Base-by-base conservation (phyloP, 2,329 filamentous ascomycete genomes). In the Blastomyces parvus region DNA sequence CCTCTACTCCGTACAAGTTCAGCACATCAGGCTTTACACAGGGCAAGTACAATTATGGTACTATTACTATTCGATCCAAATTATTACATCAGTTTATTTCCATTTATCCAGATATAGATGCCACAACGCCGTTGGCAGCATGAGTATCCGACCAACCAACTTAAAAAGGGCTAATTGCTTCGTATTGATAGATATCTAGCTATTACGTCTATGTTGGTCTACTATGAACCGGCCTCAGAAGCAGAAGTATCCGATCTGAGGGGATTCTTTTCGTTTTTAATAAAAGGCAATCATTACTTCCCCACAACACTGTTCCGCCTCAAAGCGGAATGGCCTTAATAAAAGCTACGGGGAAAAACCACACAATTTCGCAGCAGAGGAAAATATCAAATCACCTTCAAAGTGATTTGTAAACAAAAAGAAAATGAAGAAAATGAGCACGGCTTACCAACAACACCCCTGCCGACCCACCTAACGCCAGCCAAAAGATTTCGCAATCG, bases 381-480 rank as follows among this genome's bases (percentile, higher is more conserved):
- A 61, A 53, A 63, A 66, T 62, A 66, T 50, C 40, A 60, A 40
- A 46, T 64, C 60, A 25, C 62, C 61, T 64, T 52, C 60, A 58
- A 44, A 38, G 30, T 3, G 53, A 50, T 44, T n/a, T 11, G 50
- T 17, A 55, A 44, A 22, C 42, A 62, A 60, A 44, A 53, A 59
- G 62, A 59, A 60, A 64, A 58, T 30, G 62, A 62, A 63, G 59
- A 67, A 64, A 33, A 59, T 59, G n/a, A 52, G n/a, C 57, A 60
- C 44, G 33, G 59, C 44, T 52, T 52, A 53, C 48, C 48, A 60
- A 53, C 59, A 48, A 59, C 62, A 59, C 65, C 60, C 60, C 60
- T 33, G 38, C 36, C 19, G 62, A 61, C 53, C 52, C 55, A 55
- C 52, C 55, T 61, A 66, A 66, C 60, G 63, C 64, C 55, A 64